phyloP scores from a whole-genome alignment of 2,329 filamentous ascomycete genomes.

The Colletotrichum karsti region DNA sequence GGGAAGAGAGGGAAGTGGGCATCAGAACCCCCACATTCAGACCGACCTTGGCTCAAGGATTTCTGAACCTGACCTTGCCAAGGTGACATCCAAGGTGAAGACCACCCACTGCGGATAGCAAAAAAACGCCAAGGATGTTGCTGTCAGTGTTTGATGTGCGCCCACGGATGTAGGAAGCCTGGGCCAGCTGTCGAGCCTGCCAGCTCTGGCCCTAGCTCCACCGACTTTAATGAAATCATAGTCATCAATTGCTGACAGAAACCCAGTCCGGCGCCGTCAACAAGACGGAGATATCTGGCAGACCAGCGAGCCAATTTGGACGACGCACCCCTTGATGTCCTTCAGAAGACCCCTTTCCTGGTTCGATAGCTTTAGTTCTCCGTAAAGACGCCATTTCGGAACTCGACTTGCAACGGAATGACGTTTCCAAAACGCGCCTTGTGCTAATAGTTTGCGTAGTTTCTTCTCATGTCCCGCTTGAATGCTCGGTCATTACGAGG shows the following conservation, averaged over 20 bases:
- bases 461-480: neutral
- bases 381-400: too few relatives aligned
- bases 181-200: neutral
- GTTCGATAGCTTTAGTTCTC: too few relatives aligned
- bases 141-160: conserved; percentile 24
- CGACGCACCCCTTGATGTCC: neutral
- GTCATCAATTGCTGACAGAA: conserved; percentile 5
- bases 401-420: too few relatives aligned
- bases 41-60: conserved; percentile 13
- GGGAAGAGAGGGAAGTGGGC: neutral
- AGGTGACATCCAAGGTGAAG: neutral
- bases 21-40: conserved; percentile 12
- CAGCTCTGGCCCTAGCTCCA: neutral
- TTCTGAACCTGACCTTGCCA: neutral
- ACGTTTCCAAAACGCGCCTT: too few relatives aligned
- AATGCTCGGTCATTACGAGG: neutral
- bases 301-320: neutral
- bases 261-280: neutral
- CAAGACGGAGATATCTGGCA: neutral
- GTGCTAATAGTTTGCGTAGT: too few relatives aligned
- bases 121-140: conserved; percentile 16
- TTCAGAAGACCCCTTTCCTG: neutral
- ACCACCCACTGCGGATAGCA: conserved; percentile 1
- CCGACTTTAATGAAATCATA: neutral
- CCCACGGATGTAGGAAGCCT: conserved; percentile 6